phyloP scores from a whole-genome alignment of 495 filamentous ascomycete species.

The Recurvomyces mirabilis region DNA sequence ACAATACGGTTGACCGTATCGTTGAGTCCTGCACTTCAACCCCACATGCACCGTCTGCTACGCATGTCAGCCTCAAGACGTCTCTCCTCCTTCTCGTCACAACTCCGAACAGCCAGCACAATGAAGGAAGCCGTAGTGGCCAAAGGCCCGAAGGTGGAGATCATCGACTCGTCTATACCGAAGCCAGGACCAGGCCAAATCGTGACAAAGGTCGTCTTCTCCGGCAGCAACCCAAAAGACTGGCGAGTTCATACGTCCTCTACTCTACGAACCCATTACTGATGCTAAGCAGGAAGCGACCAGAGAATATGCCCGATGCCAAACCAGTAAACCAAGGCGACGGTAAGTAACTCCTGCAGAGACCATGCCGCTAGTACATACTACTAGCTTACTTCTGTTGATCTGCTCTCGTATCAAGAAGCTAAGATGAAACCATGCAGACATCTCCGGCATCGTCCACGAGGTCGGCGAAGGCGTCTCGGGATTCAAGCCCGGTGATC shows the following conservation, averaged over 20 bases:
- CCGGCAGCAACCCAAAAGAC: conserved; percentile 70
- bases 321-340: conserved; percentile 48
- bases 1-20: not conserved
- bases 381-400: too few relatives aligned
- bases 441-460: conserved; percentile 59
- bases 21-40: not conserved
- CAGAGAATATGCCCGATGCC: conserved; percentile 22
- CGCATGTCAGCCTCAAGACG: conserved; percentile 3
- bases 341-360: too few relatives aligned
- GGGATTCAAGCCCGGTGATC: conserved; percentile 55
- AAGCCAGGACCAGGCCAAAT: conserved; percentile 49
- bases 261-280: conserved; percentile 1
- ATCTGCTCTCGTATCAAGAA: too few relatives aligned
- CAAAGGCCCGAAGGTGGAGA: conserved; percentile 43
- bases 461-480: conserved; percentile 48
- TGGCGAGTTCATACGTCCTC: conserved; percentile 2
- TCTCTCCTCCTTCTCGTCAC: not conserved
- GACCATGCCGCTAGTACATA: too few relatives aligned
- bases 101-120: conserved; percentile 4
- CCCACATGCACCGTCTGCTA: conserved; percentile 1
- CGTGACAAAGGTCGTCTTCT: conserved; percentile 57
- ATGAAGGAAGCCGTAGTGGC: conserved; percentile 61
- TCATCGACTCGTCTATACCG: conserved; percentile 55
- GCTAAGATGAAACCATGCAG: too few relatives aligned
- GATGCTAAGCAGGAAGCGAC: conserved; percentile 26